Base-by-base conservation (phyloP, 495 filamentous ascomycete genomes). In the Aspergillus affinis region DNA sequence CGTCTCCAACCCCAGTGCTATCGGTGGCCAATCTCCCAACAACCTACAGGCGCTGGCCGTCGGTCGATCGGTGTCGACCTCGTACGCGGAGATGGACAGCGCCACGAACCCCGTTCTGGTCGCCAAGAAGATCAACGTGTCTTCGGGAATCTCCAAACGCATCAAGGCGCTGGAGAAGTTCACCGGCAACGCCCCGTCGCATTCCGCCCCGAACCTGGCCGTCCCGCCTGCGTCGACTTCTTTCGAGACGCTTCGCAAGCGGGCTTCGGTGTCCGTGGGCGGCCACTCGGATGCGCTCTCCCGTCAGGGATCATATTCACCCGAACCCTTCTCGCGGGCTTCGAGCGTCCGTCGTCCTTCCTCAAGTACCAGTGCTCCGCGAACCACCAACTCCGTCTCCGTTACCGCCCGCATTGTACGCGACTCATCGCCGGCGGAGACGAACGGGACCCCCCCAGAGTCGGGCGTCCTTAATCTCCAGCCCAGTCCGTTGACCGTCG, bases 161-260 rank as follows among this genome's bases (percentile, higher is more conserved):
- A 96, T 97, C 67, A 91, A 94, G 67, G 90, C 91, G 15, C 78
- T 97, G 48, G 89, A 93, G 67, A 88, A 87, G 61, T 77, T 91
- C n/a, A 87, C 86, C 0, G 79, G 73, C 47, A 75, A 83, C 30
- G 75, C 65, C 19, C 67, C 72, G 15, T 36, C 60, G 27, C 65
- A 49, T 36, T 54, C 71, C 0, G 65, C 46, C 27, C 67, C 51
- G 6, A 61, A 62, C 20, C 36, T 70, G 17, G 56, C 59, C 23
- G 67, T 56, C 17, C 69, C 72, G 23, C 66, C 72, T 23, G 55
- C 71, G 27, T 69, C 74, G 13, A 69, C 77, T 1, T 78, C 76
- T 3, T 79, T 80, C 55, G 75, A 77, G 26, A 73, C 62, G 51
- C 68, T 78, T 48, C 78, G 81, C 59, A 83, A 67, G 53, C 59